phyloP scores from a whole-genome alignment of 1,139 yeast genomes.

The Magnusiomyces fungicola region DNA sequence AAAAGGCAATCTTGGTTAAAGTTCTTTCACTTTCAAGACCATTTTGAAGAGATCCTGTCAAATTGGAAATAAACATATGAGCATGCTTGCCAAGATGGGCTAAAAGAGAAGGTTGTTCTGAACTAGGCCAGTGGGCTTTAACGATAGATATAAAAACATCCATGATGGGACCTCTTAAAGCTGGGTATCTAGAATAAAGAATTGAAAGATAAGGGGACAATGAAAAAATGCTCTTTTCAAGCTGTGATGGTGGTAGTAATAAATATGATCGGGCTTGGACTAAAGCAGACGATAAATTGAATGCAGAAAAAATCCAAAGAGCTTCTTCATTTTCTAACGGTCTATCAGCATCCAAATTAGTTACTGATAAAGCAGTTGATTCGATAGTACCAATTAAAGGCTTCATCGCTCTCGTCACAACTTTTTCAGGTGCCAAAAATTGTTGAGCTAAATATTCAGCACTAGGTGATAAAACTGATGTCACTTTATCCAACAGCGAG shows the following conservation, averaged over 20 bases:
- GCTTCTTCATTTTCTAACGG: constrained; percentile 25
- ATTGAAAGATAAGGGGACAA: constrained; percentile 52
- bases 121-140: constrained; percentile 49
- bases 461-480: constrained; percentile 45
- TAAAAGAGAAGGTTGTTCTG: constrained; percentile 63
- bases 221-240: constrained; percentile 55
- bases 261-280: constrained; percentile 50
- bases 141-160: constrained; percentile 57
- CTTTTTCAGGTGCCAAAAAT: constrained; percentile 48
- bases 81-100: constrained; percentile 74
- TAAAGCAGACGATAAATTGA: constrained; percentile 39
- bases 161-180: constrained; percentile 47
- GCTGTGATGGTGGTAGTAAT: constrained; percentile 42
- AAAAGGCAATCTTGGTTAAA: constrained; percentile 44
- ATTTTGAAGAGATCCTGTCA: constrained; percentile 55
- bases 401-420: constrained; percentile 48
- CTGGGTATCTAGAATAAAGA: constrained; percentile 46
- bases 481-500: constrained; percentile 38
- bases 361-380: constrained; percentile 36
- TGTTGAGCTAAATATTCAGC: constrained; percentile 46
- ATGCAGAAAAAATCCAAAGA: constrained; percentile 32
- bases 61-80: constrained; percentile 47
- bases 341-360: constrained; percentile 40
- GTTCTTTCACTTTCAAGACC: constrained; percentile 50
- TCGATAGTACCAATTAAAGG: constrained; percentile 52